Conservation (phyloP, 495 filamentous ascomycete genomes). For the Xylaria scruposa region DNA sequence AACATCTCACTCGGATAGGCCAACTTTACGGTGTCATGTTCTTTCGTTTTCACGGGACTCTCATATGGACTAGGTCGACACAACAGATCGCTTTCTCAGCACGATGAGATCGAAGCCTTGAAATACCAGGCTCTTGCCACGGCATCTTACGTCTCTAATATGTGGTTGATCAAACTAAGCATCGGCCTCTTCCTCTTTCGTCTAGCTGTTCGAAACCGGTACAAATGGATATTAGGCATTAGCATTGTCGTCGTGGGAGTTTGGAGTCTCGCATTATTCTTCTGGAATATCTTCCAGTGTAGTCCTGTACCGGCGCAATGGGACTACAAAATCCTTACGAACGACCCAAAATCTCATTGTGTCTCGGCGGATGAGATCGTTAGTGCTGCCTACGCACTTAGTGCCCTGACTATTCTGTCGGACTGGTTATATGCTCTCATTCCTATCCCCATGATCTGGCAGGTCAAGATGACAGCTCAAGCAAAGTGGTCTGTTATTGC, state of each 20-base stretch:
- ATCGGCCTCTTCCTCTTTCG: slow-evolving; percentile 53
- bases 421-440: slow-evolving; percentile 53
- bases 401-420: slow-evolving; percentile 47
- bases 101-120: slow-evolving; percentile 43
- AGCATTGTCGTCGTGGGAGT: slow-evolving; percentile 45
- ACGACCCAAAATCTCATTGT: slow-evolving; percentile 37
- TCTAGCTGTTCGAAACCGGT: slow-evolving; percentile 41
- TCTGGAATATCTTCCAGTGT: slow-evolving; percentile 52
- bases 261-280: slow-evolving; percentile 47
- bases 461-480: slow-evolving; percentile 46
- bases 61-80: slow-evolving; percentile 46
- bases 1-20: slow-evolving; percentile 28
- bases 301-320: slow-evolving; percentile 46
- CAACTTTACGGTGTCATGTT: slow-evolving; percentile 45
- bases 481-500: slow-evolving; percentile 47
- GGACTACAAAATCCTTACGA: slow-evolving; percentile 46
- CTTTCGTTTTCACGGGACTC: slow-evolving; percentile 43
- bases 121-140: slow-evolving; percentile 50
- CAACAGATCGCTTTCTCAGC: slow-evolving; percentile 41
- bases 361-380: slow-evolving; percentile 43
- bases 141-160: slow-evolving; percentile 46
- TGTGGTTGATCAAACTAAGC: slow-evolving; percentile 55
- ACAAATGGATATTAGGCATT: slow-evolving; percentile 44
- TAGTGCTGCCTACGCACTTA: slow-evolving; percentile 48
- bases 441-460: slow-evolving; percentile 54